Evolutionary conservation across 2,329 filamentous ascomycete genomes (phyloP).

Genomic region (Neoarthrinium moseri): DNA sequence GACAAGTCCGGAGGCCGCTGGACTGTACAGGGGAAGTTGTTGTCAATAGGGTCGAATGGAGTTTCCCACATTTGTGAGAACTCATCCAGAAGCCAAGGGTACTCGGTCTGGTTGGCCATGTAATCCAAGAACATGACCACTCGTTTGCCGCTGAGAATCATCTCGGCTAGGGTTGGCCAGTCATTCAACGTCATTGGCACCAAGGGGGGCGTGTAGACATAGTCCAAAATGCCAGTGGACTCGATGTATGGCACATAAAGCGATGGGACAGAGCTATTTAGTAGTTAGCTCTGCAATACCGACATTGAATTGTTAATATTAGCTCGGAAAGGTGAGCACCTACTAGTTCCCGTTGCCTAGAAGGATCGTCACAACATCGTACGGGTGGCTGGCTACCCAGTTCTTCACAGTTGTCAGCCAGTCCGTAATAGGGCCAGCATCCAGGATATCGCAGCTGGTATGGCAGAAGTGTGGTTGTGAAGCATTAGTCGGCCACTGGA

Average conservation of each 20-base stretch:
- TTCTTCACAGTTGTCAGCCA: conserved; percentile 67
- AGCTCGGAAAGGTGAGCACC: conserved; percentile 8
- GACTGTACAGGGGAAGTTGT: conserved; percentile 71
- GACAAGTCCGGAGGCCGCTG: conserved; percentile 72
- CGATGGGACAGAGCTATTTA: conserved; percentile 44
- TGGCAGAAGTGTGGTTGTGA: conserved; percentile 75
- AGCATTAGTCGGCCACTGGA: conserved; percentile 53
- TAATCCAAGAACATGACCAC: conserved; percentile 85
- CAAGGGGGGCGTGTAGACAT: conserved; percentile 70
- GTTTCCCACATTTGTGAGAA: conserved; percentile 92
- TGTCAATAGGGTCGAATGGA: conserved; percentile 69
- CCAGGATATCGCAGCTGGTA: conserved; percentile 76
- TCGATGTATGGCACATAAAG: conserved; percentile 70
- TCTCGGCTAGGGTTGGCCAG: conserved; percentile 79
- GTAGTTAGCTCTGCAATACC: neutral
- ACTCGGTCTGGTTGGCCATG: conserved; percentile 71
- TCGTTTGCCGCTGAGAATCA: conserved; percentile 70
- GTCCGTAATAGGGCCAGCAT: conserved; percentile 73
- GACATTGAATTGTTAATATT: neutral
- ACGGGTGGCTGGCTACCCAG: conserved; percentile 77
- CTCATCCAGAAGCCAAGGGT: conserved; percentile 84
- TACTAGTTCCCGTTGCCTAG: conserved; percentile 78
- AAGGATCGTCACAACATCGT: conserved; percentile 84
- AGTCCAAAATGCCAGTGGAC: conserved; percentile 68
- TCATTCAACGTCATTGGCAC: conserved; percentile 69